Conservation (phyloP, 352 stramenopile genomes). For the Globisporangium camurandrum region DNA sequence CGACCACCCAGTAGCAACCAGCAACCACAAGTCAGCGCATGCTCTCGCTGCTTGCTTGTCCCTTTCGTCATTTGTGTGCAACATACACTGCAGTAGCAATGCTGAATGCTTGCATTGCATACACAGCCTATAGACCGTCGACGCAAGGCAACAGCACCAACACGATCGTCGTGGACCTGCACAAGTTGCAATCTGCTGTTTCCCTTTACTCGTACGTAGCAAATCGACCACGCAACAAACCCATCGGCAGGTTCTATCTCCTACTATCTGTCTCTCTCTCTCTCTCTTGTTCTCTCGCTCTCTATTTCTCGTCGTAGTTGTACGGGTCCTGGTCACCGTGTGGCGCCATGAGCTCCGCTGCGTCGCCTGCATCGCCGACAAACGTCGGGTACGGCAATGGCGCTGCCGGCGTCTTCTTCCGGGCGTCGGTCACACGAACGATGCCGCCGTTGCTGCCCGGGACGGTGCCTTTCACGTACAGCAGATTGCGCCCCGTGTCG, state of each 20-base stretch:
- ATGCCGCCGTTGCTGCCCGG: constrained; percentile 87
- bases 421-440: constrained; percentile 79
- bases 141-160: not conserved
- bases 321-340: constrained; percentile 74
- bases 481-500: constrained; percentile 88
- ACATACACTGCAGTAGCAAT: not conserved
- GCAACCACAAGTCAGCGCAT: no score
- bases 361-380: constrained; percentile 31
- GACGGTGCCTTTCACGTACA: constrained; percentile 92
- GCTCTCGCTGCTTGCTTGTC: no score
- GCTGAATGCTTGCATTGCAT: no score
- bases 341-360: constrained; percentile 66
- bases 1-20: no score
- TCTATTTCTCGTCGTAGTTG: constrained; percentile 81
- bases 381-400: constrained; percentile 82
- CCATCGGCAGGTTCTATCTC: no score
- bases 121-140: not conserved
- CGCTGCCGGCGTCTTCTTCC: constrained; percentile 68
- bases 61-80: not conserved
- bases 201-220: not conserved
- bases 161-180: not conserved
- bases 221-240: no score
- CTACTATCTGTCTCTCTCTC: no score
- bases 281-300: no score
- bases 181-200: not conserved